Conservation (phyloP, 768 basidiomycete species). For the Boletus coccyginus region DNA sequence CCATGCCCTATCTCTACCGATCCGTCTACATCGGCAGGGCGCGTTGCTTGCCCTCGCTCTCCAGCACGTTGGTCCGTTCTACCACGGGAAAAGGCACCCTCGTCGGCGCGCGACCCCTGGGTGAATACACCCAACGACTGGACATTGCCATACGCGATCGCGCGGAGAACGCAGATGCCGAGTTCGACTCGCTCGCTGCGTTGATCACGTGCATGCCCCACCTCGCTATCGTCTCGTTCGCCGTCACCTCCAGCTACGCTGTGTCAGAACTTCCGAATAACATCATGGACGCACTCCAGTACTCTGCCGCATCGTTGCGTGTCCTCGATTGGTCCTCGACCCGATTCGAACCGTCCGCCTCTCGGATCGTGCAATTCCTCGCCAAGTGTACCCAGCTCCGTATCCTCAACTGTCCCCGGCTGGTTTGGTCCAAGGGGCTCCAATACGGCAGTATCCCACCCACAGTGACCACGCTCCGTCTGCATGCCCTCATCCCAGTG, state of each 20-base stretch:
- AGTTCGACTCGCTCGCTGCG: constrained; percentile 5
- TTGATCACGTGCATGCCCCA: constrained; percentile 16
- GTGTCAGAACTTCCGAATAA: not conserved
- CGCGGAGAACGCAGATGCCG: not conserved
- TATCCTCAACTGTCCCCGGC: constrained; percentile 7
- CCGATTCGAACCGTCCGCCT: not conserved
- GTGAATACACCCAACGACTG: constrained; percentile 23
- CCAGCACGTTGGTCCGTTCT: constrained; percentile 9
- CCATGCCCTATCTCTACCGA: constrained; percentile 21
- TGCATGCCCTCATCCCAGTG: not conserved
- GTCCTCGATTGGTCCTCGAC: constrained; percentile 19
- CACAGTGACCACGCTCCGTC: constrained; percentile 16
- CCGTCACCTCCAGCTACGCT: not conserved
- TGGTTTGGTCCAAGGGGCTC: constrained; percentile 10
- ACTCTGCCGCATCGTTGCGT: constrained; percentile 14
- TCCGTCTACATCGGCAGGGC: constrained; percentile 22
- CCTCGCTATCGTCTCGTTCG: constrained; percentile 23
- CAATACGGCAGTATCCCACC: not conserved
- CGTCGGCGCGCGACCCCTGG: constrained; percentile 10
- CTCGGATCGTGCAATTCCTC: constrained; percentile 2
- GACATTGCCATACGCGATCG: constrained; percentile 26
- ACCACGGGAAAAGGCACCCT: constrained; percentile 9
- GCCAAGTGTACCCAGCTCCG: constrained; percentile 14
- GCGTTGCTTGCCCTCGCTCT: constrained; percentile 20
- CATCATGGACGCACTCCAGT: constrained; percentile 16